These are phyloP conservation scores for Populus davidiana DNA, from an alignment of 345 rosid species.

Conservation along the genomic window DNA sequence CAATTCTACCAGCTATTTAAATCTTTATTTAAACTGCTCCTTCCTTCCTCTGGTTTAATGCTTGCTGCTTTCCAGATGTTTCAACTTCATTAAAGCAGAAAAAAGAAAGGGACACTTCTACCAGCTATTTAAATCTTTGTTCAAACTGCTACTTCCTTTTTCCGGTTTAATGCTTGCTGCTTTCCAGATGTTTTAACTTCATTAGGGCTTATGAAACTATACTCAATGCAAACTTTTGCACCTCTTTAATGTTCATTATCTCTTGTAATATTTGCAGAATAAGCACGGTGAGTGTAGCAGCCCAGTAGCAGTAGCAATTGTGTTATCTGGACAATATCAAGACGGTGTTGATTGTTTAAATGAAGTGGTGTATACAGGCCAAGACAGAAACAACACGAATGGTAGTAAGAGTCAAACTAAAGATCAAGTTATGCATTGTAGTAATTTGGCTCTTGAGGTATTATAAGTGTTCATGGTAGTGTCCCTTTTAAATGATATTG, in stretches of 20 bases:
- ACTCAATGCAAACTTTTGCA: not conserved
- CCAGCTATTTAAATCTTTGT: too few relatives aligned
- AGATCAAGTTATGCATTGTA: slow-evolving; percentile 26
- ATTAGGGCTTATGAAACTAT: too few relatives aligned
- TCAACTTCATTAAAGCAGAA: too few relatives aligned
- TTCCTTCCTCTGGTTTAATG: too few relatives aligned
- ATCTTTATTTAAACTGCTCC: too few relatives aligned
- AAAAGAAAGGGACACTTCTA: too few relatives aligned
- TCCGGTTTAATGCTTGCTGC: too few relatives aligned
- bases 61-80: too few relatives aligned
- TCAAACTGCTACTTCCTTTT: too few relatives aligned
- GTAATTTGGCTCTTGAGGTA: slow-evolving; percentile 43
- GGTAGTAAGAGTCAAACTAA: slow-evolving; percentile 17
- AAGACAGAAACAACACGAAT: slow-evolving; percentile 25
- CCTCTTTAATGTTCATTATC: not conserved
- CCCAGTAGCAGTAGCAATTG: slow-evolving; percentile 29
- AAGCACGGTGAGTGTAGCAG: slow-evolving; percentile 6
- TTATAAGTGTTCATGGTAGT: slow-evolving; percentile 8
- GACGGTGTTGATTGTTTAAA: slow-evolving; percentile 24
- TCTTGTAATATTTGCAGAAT: slow-evolving; percentile 13
- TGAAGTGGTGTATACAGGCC: slow-evolving; percentile 31
- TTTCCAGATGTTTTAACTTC: not conserved
- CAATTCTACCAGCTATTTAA: too few relatives aligned
- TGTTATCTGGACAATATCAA: slow-evolving; percentile 26
- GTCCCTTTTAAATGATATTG: not conserved